A percentile compares a stretch with the other conserved stretches of the same genome.
Evolutionary conservation across 345 rosid genomes (phyloP).

Genomic region (Gossypium ekmanianum): DNA sequence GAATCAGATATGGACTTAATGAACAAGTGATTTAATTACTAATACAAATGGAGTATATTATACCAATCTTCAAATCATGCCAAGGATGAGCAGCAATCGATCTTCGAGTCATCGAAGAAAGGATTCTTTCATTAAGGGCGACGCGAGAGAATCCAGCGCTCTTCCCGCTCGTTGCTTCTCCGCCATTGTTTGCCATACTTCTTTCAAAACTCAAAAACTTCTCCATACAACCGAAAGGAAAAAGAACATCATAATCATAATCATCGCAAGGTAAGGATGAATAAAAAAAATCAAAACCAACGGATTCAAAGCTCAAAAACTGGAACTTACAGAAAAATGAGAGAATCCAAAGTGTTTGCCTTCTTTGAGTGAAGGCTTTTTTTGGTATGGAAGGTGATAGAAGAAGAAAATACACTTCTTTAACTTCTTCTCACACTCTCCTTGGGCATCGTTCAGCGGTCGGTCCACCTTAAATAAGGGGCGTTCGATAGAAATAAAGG

Average conservation of each 20-base stretch:
- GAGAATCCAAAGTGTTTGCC: background rate
- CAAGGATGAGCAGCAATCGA: constrained; percentile 94
- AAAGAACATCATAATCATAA: background rate
- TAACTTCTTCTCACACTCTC: background rate
- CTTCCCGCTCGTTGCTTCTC: constrained; percentile 25
- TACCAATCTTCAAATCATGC: constrained; percentile 94
- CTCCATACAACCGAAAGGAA: background rate
- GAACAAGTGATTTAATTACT: background rate
- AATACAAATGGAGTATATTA: background rate
- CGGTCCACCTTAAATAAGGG: background rate
- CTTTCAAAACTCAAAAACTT: background rate
- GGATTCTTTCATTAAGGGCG: constrained; percentile 68
- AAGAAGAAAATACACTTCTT: background rate
- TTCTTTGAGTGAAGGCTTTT: background rate
- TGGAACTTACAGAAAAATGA: constrained; percentile 4
- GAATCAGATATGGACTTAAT: background rate
- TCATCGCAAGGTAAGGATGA: background rate
- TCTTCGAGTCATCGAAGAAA: constrained; percentile 69
- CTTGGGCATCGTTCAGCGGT: constrained; percentile 6
- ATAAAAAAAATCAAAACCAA: background rate
- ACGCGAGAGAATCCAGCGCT: constrained; percentile 22
- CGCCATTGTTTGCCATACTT: constrained; percentile 48
- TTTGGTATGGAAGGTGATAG: background rate
- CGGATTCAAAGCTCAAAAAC: background rate
- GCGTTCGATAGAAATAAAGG: background rate